A percentile compares a stretch with the other conserved stretches of the same genome.
Evolutionary conservation across 352 stramenopile species (phyloP).

Genomic region (Phytopythium vexans): DNA sequence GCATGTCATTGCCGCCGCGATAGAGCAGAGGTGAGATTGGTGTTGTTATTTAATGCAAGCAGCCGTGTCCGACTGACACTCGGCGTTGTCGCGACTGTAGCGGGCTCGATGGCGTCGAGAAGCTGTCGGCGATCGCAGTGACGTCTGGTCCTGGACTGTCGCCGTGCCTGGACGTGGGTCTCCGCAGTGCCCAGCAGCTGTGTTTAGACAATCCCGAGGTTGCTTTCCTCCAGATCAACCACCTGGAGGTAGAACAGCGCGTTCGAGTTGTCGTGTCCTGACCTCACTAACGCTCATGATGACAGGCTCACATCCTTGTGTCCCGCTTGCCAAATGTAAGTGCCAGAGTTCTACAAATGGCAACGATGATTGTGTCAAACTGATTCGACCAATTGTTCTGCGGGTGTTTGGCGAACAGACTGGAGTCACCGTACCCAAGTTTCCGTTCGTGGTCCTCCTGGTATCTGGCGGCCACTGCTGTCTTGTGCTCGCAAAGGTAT

Average conservation of each 20-base stretch:
- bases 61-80: not conserved
- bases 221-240: constrained; percentile 96
- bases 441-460: constrained; percentile 96
- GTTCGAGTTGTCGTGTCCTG: not conserved
- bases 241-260: constrained; percentile 85
- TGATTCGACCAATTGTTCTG: constrained; percentile 1
- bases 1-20: constrained; percentile 88
- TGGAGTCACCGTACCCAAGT: constrained; percentile 55
- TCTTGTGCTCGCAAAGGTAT: constrained; percentile 88
- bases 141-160: constrained; percentile 96
- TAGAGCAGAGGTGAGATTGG: constrained; percentile 74
- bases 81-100: constrained; percentile 17
- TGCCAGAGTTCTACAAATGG: not conserved
- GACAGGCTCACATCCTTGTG: constrained; percentile 94
- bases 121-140: constrained; percentile 95
- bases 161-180: constrained; percentile 96
- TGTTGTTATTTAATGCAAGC: not conserved
- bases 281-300: not conserved
- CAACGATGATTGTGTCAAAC: not conserved
- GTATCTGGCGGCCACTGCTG: constrained; percentile 99
- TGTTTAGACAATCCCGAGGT: constrained; percentile 81
- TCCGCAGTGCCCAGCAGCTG: constrained; percentile 76
- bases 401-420: constrained; percentile 17
- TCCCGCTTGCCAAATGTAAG: constrained; percentile 81
- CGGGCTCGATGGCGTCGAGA: constrained; percentile 52